phyloP scores from a whole-genome alignment of 352 stramenopile genomes.

The Plasmopara halstedii region DNA sequence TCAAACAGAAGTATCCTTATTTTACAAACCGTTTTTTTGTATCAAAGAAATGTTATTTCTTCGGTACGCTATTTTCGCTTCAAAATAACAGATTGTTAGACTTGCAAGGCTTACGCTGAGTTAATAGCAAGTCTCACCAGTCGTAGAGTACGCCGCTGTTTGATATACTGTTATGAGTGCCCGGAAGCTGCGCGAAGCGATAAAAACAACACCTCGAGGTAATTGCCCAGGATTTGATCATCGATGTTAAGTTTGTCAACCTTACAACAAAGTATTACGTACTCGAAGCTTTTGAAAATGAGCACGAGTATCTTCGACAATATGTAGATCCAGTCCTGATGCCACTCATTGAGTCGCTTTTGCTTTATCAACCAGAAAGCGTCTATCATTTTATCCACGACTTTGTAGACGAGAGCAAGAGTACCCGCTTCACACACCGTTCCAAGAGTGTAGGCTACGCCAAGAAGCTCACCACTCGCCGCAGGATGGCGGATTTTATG shows the following conservation, averaged over 20 bases:
- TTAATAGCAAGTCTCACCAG: no score
- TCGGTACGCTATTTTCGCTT: slow-evolving; percentile 14
- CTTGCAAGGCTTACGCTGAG: no score
- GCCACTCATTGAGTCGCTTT: slow-evolving; percentile 68
- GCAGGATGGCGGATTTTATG: slow-evolving; percentile 82
- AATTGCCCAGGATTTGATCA: no score
- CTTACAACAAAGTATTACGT: no score
- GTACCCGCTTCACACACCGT: slow-evolving; percentile 26
- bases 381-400: slow-evolving; percentile 80
- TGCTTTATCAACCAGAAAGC: slow-evolving; percentile 72
- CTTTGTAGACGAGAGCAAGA: slow-evolving; percentile 60
- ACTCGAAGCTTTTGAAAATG: slow-evolving; percentile 35
- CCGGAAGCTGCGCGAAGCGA: slow-evolving; percentile 27
- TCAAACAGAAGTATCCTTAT: no score
- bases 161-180: slow-evolving; percentile 22
- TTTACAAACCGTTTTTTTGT: no score
- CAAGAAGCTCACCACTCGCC: slow-evolving; percentile 60
- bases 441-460: slow-evolving; percentile 35
- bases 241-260: no score
- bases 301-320: slow-evolving; percentile 77
- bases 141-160: background rate
- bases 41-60: background rate
- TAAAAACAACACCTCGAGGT: slow-evolving; percentile 16
- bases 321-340: slow-evolving; percentile 76
- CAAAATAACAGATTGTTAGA: background rate